Evolutionary conservation across 306 rosid species (phyloP), one percentile per base, ranked within the genome.

Genomic region (Urtica urens): DNA sequence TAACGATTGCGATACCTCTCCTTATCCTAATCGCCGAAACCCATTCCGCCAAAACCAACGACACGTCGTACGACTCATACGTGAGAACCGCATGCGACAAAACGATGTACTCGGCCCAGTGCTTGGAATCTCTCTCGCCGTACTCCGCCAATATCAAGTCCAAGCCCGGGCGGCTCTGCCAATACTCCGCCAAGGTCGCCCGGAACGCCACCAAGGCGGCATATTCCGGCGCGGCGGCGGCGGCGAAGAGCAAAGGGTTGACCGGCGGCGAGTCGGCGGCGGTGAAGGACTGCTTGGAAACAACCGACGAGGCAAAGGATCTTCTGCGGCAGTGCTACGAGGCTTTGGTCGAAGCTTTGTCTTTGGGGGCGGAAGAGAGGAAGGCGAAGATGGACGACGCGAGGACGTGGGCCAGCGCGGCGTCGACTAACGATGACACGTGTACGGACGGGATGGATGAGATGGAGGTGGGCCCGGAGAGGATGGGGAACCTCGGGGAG

Each of bases 321-420:
- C 65, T 59, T 28, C 60, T 75, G 19, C 44, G 23, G 1, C 24
- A 57, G 24, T 64, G 74, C 0, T 0, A 22, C 7, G 9, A 18
- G 3, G 51, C 55, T 10, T 24, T 75, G 49, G 22, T n/a, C 30
- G 0, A 17, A 22, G 8, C 23, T 74, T 2, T 23, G 40, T 40
- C 40, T 26, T 15, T n/a, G 19, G 44, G 10, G 38, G 26, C 33
- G 0, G 58, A 62, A 6, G 58, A 65, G 16, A 54, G 19, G 14
- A 39, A 51, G 5, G 10, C 35, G 6, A 59, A 43, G 10, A 10
- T 65, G 24, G 49, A 8, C 25, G 37, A 65, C 40, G 43, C 71
- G 2, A 59, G 51, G 50, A 71, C 72, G 0, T 75, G 81, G 81
- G 50, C 43, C 16, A 71, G 77, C 10, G 74, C 74, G 0, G 69